These are phyloP conservation scores for Fusarium pseudocircinatum DNA, from an alignment of 2,329 filamentous ascomycete species.

Conservation along the genomic window DNA sequence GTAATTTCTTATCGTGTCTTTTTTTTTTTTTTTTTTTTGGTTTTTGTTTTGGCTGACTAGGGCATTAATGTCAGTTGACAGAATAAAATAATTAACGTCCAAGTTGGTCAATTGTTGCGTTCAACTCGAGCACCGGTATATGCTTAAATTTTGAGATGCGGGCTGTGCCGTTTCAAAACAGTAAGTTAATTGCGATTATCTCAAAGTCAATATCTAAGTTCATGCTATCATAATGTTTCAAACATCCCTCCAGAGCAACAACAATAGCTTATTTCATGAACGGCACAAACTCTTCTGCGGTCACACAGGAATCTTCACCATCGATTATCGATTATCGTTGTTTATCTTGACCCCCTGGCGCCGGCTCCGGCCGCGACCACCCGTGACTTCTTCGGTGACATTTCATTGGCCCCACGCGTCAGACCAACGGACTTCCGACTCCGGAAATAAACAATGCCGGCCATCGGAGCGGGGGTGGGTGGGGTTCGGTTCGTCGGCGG, in stretches of 20 bases:
- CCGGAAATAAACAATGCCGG: slow-evolving; percentile 23
- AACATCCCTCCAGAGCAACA: not conserved
- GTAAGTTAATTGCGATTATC: not conserved
- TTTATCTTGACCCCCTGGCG: slow-evolving; percentile 9
- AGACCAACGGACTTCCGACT: slow-evolving; percentile 17
- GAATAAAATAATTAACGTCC: not conserved
- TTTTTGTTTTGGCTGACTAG: not conserved
- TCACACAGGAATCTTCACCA: not conserved
- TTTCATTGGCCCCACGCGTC: slow-evolving; percentile 18
- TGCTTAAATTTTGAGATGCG: not conserved
- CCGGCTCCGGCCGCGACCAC: slow-evolving; percentile 16
- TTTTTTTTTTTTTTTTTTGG: not conserved
- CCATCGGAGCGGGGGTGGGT: slow-evolving; percentile 33
- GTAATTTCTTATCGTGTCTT: slow-evolving; percentile 18
- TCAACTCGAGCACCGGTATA: not conserved
- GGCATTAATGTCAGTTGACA: slow-evolving; percentile 1
- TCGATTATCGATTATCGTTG: slow-evolving; percentile 26
- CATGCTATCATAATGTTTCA: not conserved
- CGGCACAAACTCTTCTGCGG: not conserved
- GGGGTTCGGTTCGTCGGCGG: slow-evolving; percentile 9
- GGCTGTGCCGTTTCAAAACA: not conserved
- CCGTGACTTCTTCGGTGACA: slow-evolving; percentile 13
- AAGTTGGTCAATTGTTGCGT: not conserved
- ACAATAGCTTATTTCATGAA: not conserved
- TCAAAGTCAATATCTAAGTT: not conserved